Percentiles rank a stretch among this genome's conserved stretches.
phyloP scores from a whole-genome alignment of 2,329 filamentous ascomycete species.

The Aspergillus cejpii region DNA sequence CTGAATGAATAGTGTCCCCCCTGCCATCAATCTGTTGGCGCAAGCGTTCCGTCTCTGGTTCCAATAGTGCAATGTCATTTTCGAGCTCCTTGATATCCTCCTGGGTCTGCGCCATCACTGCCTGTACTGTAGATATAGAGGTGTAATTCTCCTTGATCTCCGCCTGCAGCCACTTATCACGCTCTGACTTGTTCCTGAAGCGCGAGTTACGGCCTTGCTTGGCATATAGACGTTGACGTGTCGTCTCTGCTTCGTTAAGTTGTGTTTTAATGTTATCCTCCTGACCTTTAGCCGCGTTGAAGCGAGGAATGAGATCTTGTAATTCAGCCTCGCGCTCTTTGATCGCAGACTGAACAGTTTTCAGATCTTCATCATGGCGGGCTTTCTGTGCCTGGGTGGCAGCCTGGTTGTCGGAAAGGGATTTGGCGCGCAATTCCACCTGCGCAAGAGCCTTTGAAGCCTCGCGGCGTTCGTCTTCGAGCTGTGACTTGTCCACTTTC shows the following conservation, averaged over 20 bases:
- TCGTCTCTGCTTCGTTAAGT: conserved; percentile 68
- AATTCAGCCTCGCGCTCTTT: conserved; percentile 69
- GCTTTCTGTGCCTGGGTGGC: conserved; percentile 65
- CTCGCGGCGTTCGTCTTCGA: conserved; percentile 84
- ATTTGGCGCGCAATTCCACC: conserved; percentile 76
- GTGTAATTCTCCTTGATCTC: conserved; percentile 75
- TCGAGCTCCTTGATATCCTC: conserved; percentile 74
- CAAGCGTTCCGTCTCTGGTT: conserved; percentile 64
- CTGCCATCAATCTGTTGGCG: conserved; percentile 71
- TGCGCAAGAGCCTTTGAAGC: conserved; percentile 73
- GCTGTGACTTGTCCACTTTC: conserved; percentile 73
- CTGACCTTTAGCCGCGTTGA: conserved; percentile 63
- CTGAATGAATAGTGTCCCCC: conserved; percentile 63
- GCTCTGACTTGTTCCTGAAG: conserved; percentile 80
- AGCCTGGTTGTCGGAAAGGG: conserved; percentile 73
- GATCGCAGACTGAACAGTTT: conserved; percentile 67
- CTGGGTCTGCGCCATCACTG: conserved; percentile 73
- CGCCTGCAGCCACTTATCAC: conserved; percentile 72
- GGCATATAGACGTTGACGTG: conserved; percentile 71
- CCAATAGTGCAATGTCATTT: conserved; percentile 62
- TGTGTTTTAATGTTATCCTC: conserved; percentile 65
- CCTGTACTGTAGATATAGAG: conserved; percentile 71
- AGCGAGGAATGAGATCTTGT: conserved; percentile 66
- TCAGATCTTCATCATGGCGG: conserved; percentile 65
- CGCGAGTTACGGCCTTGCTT: conserved; percentile 86